Evolutionary conservation across 345 rosid genomes (phyloP), one percentile per base, ranked within the genome.

Genomic region (Eucalyptus microcorys): DNA sequence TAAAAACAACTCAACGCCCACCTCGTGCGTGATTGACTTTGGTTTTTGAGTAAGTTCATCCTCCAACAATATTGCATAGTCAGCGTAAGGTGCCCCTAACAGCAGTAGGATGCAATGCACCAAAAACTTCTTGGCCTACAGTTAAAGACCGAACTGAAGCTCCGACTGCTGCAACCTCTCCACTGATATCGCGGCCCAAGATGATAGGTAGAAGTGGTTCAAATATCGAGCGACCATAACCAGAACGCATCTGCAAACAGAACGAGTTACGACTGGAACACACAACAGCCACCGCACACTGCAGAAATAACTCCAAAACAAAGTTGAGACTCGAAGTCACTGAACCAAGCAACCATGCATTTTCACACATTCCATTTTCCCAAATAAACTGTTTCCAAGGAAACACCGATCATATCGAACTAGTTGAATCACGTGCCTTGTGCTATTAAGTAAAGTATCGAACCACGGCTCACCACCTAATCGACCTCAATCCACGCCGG

Each of bases 71-170:
- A 96, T 89, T 45, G 95, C 98, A 93, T 96, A 95, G 89, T 96
- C 99, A 61, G 98, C 47, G 68, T 96, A 98, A 91, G 99, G 99
- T 96, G 85, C 99, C 99, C 92, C 99, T 94, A 83, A 94, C 89
- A 47, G 99, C 99, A 27, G 99, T 98, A 49, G 99, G 99, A 92
- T 98, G 99, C 91, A 96, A 90, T 50, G 99, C 99, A 88, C 99
- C 99, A 90, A 98, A 98, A 89, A 98, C 99, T 91, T 96, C 95
- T 92, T 96, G 96, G 40, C 99, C 99, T 9, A 96, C 94, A 55
- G 86, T 92, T 86, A 98, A 68, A 1, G 94, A 94, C 90, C 89
- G 94, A 37, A 96, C 99, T 48, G 95, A 94, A 80, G 88, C 88
- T 89, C 99, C 99, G 64, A 95, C 90, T 16, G 95, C 99, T 22